Evolutionary conservation across 2,329 filamentous ascomycete genomes (phyloP).

Genomic region (Ophiobolus disseminans): DNA sequence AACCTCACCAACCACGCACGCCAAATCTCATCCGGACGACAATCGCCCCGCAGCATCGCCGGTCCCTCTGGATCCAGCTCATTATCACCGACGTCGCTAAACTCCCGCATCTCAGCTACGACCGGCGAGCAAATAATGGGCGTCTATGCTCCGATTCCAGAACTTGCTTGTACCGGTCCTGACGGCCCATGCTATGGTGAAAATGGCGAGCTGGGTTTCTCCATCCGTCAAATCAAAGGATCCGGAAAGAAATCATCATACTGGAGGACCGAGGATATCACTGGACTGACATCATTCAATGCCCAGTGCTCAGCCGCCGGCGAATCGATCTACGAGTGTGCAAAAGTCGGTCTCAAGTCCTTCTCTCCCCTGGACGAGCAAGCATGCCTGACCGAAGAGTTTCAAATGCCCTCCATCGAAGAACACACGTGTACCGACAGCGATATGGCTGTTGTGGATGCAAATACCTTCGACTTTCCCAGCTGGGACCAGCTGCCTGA

Average conservation of each 20-base stretch:
- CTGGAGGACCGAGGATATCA: slow-evolving; percentile 11
- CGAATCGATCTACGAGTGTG: slow-evolving; percentile 6
- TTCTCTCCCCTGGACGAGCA: slow-evolving; percentile 17
- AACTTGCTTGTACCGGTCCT: slow-evolving; percentile 22
- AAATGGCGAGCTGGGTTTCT: slow-evolving; percentile 28
- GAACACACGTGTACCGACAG: slow-evolving; percentile 8
- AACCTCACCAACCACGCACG: slow-evolving; percentile 20
- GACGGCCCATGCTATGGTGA: slow-evolving; percentile 32
- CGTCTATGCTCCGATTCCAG: slow-evolving; percentile 26
- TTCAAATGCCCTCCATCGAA: slow-evolving; percentile 1
- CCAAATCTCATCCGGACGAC: slow-evolving; percentile 18
- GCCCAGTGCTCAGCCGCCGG: background rate
- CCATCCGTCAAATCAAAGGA: slow-evolving; percentile 4
- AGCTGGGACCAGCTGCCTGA: slow-evolving; percentile 37
- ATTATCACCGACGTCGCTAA: background rate
- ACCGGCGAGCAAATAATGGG: slow-evolving; percentile 11
- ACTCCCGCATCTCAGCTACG: slow-evolving; percentile 9
- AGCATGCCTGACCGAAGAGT: slow-evolving; percentile 12
- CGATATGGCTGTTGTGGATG: slow-evolving; percentile 6
- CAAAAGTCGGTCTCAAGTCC: slow-evolving; percentile 10
- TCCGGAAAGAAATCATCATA: slow-evolving; percentile 13
- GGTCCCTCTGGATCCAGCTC: slow-evolving; percentile 13
- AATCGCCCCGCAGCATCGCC: slow-evolving; percentile 22
- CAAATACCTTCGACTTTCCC: slow-evolving; percentile 30
- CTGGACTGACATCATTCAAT: slow-evolving; percentile 7